phyloP scores from a whole-genome alignment of 2,329 filamentous ascomycete species.

The Ophiocordyceps camponoti-floridani region DNA sequence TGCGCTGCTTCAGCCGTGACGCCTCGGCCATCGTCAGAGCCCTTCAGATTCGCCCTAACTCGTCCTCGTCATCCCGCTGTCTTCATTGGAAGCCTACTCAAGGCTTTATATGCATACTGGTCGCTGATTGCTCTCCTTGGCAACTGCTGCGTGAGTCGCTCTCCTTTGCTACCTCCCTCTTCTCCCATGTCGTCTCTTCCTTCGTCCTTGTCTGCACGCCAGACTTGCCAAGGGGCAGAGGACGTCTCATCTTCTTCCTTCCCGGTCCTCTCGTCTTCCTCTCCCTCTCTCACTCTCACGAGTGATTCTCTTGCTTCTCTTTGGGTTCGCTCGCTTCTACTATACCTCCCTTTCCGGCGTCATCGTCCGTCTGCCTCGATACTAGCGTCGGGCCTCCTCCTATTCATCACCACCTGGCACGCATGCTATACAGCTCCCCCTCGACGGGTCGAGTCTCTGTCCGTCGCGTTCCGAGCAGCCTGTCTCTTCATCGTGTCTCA shows the following conservation, averaged over 20 bases:
- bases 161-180: background rate
- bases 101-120: constrained; percentile 20
- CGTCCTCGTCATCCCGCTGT: constrained; percentile 1
- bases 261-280: background rate
- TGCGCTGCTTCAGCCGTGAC: constrained; percentile 3
- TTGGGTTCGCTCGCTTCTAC: background rate
- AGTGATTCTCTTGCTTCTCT: background rate
- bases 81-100: constrained; percentile 7
- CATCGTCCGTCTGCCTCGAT: background rate
- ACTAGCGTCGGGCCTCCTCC: background rate
- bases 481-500: background rate
- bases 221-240: background rate
- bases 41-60: constrained; percentile 3
- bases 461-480: background rate
- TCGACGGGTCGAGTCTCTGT: background rate
- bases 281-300: constrained; percentile 2
- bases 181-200: too few species aligned
- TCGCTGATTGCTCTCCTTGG: constrained; percentile 15
- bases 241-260: background rate
- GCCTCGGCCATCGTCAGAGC: constrained; percentile 3
- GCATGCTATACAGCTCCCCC: background rate
- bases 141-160: constrained; percentile 13
- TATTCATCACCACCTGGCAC: background rate
- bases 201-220: background rate
- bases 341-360: background rate